These are phyloP conservation scores for Xylaria sp. DNA, from an alignment of 2,329 filamentous ascomycete genomes.

Conservation along the genomic window DNA sequence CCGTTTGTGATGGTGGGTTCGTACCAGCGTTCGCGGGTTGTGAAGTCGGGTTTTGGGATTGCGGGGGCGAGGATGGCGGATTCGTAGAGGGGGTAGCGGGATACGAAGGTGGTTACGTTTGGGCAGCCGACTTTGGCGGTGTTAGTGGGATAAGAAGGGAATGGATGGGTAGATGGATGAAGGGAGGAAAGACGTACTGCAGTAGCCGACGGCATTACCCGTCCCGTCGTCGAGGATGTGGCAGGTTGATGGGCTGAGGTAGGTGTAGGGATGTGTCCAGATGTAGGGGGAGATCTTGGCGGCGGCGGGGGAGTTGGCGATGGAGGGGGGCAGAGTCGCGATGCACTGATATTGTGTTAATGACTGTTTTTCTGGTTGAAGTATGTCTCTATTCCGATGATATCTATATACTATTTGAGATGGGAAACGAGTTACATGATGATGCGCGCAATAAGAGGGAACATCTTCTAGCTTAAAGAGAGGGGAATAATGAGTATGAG, in stretches of 20 bases:
- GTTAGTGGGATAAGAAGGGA: neutral
- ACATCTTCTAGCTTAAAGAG: neutral
- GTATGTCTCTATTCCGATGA: neutral
- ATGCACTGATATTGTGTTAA: conserved; percentile 36
- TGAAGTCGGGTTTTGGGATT: conserved; percentile 28
- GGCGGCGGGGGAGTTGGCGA: conserved; percentile 34
- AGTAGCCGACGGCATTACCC: conserved; percentile 44
- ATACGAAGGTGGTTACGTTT: conserved; percentile 38
- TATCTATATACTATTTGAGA: neutral
- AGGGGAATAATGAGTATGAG: neutral
- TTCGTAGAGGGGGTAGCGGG: conserved; percentile 37
- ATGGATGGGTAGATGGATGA: neutral
- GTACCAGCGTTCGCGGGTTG: conserved; percentile 31
- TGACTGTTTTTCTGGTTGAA: neutral
- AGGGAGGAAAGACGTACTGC: conserved; percentile 34
- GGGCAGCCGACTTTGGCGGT: conserved; percentile 23
- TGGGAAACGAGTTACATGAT: neutral
- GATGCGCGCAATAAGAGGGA: neutral
- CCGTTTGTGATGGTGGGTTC: neutral
- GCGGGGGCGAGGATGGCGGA: conserved; percentile 31
- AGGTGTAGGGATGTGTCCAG: conserved; percentile 48
- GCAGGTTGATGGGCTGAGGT: conserved; percentile 41
- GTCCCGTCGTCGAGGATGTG: conserved; percentile 45
- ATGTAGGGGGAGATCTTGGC: conserved; percentile 42
- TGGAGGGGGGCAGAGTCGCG: conserved; percentile 41